These are phyloP conservation scores for Trypanosoma boissoni DNA, from an alignment of 208 protist species.

Conservation along the genomic window DNA sequence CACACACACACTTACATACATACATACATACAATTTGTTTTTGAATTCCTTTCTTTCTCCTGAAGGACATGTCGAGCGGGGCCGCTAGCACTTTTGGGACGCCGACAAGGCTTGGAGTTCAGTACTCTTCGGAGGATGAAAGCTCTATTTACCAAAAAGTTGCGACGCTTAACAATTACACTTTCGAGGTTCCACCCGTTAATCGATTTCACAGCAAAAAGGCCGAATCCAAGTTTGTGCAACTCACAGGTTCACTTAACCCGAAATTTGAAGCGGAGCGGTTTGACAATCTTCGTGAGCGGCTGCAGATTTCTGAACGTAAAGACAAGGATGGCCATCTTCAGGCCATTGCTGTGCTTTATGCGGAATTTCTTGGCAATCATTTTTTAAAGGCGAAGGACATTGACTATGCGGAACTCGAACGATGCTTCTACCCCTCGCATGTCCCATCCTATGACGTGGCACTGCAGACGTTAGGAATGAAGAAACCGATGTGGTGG, in stretches of 20 bases:
- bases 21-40: too few relatives aligned
- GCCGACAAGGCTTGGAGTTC: conserved; percentile 65
- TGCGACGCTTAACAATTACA: conserved; percentile 65
- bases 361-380: conserved; percentile 75
- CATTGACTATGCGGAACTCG: conserved; percentile 69
- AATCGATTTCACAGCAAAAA: conserved; percentile 80
- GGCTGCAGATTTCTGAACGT: conserved; percentile 65
- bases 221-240: conserved; percentile 68
- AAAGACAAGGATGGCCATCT: conserved; percentile 69
- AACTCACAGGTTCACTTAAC: conserved; percentile 66
- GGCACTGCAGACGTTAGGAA: conserved; percentile 45
- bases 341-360: conserved; percentile 81
- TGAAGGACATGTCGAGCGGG: neutral
- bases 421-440: conserved; percentile 80
- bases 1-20: too few relatives aligned
- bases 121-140: conserved; percentile 69
- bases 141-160: conserved; percentile 76
- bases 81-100: conserved; percentile 26
- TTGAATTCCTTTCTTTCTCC: too few relatives aligned
- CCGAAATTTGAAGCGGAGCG: conserved; percentile 70
- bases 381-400: conserved; percentile 54
- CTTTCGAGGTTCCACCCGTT: conserved; percentile 73
- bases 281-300: conserved; percentile 77
- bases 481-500: conserved; percentile 73
- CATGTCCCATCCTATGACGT: conserved; percentile 61